Base-by-base conservation (phyloP, 768 basidiomycete species). In the Boletales sp. region DNA sequence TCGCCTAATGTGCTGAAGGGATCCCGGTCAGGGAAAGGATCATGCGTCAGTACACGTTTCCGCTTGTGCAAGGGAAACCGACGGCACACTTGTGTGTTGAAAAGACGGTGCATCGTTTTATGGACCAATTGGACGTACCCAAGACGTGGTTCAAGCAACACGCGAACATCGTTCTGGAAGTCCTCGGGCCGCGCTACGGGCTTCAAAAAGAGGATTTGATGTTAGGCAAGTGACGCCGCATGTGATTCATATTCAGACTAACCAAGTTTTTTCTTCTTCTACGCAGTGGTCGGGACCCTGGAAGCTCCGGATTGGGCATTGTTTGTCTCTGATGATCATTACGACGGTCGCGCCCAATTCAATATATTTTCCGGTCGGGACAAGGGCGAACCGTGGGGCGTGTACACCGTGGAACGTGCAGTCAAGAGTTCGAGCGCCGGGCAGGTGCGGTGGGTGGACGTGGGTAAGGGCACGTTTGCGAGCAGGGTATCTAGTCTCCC, bases 91-190 rank as follows among this genome's bases (percentile, higher is more conserved):
- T 92, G 50, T 83, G 80, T 53, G 78, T 86, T 2, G 90, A 91
- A 61, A 74, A 81, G 37, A 85, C 83, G 27, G 72, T 82, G 52
- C 87, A 87, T 64, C 76, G 74, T 15, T 89, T 85, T 56, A 73
- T 90, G 53, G 78, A 83, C 47, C 74, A 76, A 36, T 57, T 87
- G 40, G 77, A 81, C 7, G 78, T 81, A 10, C 81, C 88, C 0
- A 84, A 80, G 58, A 76, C 70, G 51, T 93, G 90, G 86, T 86
- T 93, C 66, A 79, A 77, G 49, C 74, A 77, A 5, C 84, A 91
- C 56, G 79, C 82, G 21, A 78, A 87, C 49, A 61, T 71, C 18
- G 82, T 93, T 54, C 57, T 90, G 68, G 63, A 77, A 38, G 64
- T 78, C 15, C 90, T 78, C 62, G 80, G 35, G 13, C 52, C 55